A percentile compares a stretch with the other conserved stretches of the same genome.
Conservation (phyloP, 495 filamentous ascomycete species). For the Clavariopsis aquatica region DNA sequence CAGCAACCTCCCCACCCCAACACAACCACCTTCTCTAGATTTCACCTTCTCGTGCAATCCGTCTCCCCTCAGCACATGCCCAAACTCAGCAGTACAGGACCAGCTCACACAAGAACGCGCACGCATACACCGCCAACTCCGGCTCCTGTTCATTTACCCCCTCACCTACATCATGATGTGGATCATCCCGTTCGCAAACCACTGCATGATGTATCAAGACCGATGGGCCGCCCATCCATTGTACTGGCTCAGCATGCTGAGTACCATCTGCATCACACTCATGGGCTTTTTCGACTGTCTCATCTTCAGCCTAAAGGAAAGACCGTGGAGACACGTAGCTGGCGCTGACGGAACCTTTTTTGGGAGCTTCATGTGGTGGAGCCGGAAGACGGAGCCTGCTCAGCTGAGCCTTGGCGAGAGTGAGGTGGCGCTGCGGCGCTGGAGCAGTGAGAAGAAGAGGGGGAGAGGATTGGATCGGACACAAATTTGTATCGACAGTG, state of each 20-base stretch:
- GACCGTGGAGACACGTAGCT: slow-evolving; percentile 65
- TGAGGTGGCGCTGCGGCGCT: background rate
- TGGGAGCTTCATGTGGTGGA: slow-evolving; percentile 49
- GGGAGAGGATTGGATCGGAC: background rate
- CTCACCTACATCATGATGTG: slow-evolving; percentile 70
- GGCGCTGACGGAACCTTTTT: slow-evolving; percentile 48
- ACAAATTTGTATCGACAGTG: background rate
- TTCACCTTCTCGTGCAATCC: background rate
- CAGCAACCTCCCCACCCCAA: background rate
- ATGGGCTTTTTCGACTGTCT: slow-evolving; percentile 68
- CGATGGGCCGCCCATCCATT: slow-evolving; percentile 53
- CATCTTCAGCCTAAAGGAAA: slow-evolving; percentile 66
- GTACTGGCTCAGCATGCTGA: slow-evolving; percentile 56
- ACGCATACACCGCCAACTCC: slow-evolving; percentile 64
- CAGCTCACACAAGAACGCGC: slow-evolving; percentile 43
- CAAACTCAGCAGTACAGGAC: slow-evolving; percentile 16
- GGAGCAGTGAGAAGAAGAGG: background rate
- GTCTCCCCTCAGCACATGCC: background rate
- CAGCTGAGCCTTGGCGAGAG: background rate
- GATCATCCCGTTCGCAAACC: slow-evolving; percentile 67
- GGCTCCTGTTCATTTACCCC: slow-evolving; percentile 72
- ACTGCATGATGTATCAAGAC: slow-evolving; percentile 62
- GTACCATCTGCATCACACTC: slow-evolving; percentile 56
- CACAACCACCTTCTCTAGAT: background rate
- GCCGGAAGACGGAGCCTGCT: slow-evolving; percentile 11